Evolutionary conservation across 805 yeast species (phyloP).

Genomic region (Pichia manshurica): DNA sequence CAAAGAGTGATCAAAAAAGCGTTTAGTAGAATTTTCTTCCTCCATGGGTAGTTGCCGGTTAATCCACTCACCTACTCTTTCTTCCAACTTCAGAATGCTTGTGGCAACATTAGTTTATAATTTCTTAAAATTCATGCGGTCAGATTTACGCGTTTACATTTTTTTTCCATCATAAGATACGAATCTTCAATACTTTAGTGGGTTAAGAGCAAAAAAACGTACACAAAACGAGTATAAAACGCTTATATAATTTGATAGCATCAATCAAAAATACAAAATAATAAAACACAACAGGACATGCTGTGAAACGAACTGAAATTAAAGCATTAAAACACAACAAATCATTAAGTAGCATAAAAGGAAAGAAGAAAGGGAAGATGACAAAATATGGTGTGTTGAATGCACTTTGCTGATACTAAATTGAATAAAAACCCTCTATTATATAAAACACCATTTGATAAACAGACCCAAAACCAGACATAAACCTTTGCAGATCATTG

Average conservation of each 20-base stretch:
- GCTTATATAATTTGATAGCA: neutral
- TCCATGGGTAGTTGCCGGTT: neutral
- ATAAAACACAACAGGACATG: conserved; percentile 1
- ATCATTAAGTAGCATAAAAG: conserved; percentile 5
- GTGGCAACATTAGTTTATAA: too few species aligned
- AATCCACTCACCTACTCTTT: too few species aligned
- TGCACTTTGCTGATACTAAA: conserved; percentile 1
- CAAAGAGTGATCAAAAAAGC: conserved; percentile 14
- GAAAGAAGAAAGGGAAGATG: neutral
- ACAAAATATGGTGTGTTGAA: neutral
- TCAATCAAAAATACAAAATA: conserved; percentile 1
- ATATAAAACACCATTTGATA: conserved; percentile 10
- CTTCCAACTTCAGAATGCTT: too few species aligned
- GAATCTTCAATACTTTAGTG: neutral
- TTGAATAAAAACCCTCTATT: conserved; percentile 2
- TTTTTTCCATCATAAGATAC: too few species aligned
- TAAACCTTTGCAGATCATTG: neutral
- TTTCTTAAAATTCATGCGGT: neutral
- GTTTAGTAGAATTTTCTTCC: neutral
- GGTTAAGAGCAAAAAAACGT: conserved; percentile 3
- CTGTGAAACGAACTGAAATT: conserved; percentile 9
- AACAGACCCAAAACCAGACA: conserved; percentile 7
- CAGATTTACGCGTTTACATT: neutral
- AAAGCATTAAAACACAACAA: conserved; percentile 13
- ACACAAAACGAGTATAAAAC: neutral